Evolutionary conservation across 1,284 basidiomycete genomes (phyloP), one percentile per base, ranked within the genome.

Genomic region (Pholiota adiposa): DNA sequence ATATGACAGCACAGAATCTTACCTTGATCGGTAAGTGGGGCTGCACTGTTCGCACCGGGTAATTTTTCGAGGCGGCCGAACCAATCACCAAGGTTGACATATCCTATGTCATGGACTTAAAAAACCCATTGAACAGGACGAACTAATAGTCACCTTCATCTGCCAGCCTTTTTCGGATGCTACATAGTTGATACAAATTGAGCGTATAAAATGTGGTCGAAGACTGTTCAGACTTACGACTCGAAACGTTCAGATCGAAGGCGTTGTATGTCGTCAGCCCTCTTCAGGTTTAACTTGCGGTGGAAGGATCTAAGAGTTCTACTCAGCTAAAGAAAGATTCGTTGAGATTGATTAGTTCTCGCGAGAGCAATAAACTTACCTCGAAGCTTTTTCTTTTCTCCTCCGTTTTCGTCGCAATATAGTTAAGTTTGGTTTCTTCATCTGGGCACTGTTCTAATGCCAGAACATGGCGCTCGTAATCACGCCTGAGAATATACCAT

Each of bases 21-120:
- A 69, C 68, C 65, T 65, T 62, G 58, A 11, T 70, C 67, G 7
- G 60, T 67, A 4, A 69, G 54, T 33, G 43, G 51, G 14, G 53
- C 54, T 4, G 63, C 16, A 40, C 36, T 31, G 12, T 36, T 43
- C 18, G 50, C 55, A 55, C 55, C 46, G 25, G 63, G 61, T n/a
- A 60, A 48, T 12, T 29, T 25, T 6, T 25, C 29, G 14, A 48
- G 21, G 1, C 34, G 7, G 3, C 53, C 6, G 8, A n/a, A 14
- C 23, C n/a, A 50, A 11, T 23, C 14, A 11, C 25, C 6, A 40
- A 18, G 34, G 14, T 3, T 21, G 4, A 56, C 46, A 31, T 56
- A 59, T 23, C 57, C 61, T n/a, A n/a, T n/a, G n/a, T n/a, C n/a
- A n/a, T 59, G n/a, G 11, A 25, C 12, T n/a, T 43, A 43, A 21